Evolutionary conservation across 352 stramenopile genomes (phyloP).

Genomic region (Thalassiosira livingstoniorum): DNA sequence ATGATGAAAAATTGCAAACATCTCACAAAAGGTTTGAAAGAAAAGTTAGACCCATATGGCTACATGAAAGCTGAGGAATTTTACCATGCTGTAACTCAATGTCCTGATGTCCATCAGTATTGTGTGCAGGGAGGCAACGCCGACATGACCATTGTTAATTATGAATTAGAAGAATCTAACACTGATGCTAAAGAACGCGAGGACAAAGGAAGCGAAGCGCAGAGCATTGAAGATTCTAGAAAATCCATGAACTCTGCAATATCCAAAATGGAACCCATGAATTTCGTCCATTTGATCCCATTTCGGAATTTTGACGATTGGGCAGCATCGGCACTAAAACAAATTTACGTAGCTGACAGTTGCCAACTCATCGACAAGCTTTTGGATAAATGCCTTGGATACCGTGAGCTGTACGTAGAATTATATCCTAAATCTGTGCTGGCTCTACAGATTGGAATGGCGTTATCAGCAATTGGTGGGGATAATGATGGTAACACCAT

Average conservation of each 20-base stretch:
- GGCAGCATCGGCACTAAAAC: conserved; percentile 43
- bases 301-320: conserved; percentile 54
- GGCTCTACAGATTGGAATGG: conserved; percentile 30
- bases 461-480: conserved; percentile 1
- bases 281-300: conserved; percentile 47
- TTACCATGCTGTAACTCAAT: conserved; percentile 12
- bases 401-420: conserved; percentile 49
- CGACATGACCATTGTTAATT: conserved; percentile 37
- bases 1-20: neutral
- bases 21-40: neutral
- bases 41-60: conserved; percentile 32
- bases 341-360: conserved; percentile 44
- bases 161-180: neutral
- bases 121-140: conserved; percentile 46
- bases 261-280: too few relatives aligned
- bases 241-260: neutral
- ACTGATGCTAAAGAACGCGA: neutral
- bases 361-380: conserved; percentile 38
- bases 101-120: conserved; percentile 44
- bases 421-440: conserved; percentile 48
- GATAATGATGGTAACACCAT: conserved; percentile 12
- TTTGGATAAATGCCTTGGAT: conserved; percentile 47
- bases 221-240: neutral
- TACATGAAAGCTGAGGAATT: conserved; percentile 42
- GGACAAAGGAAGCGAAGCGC: neutral